Evolutionary conservation across 2,329 filamentous ascomycete species (phyloP).

Genomic region (Nannizziopsis barbatae): DNA sequence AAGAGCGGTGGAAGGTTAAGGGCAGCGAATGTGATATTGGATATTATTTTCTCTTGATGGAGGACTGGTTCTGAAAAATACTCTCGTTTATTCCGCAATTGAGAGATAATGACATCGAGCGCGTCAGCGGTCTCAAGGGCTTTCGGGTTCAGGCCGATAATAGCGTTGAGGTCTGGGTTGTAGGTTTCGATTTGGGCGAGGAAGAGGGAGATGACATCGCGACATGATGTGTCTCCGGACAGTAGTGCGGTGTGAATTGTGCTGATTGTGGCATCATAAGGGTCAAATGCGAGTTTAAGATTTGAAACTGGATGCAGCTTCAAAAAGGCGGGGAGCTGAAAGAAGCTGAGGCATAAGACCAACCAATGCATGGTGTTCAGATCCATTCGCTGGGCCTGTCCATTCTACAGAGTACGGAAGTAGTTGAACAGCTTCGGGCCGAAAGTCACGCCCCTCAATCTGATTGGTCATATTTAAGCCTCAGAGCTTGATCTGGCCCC

Average conservation of each 20-base stretch:
- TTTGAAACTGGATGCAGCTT: not conserved
- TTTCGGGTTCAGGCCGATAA: slow-evolving; percentile 44
- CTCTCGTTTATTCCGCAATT: not conserved
- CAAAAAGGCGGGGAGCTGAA: too few relatives aligned
- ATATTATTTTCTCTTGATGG: not conserved
- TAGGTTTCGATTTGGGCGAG: slow-evolving; percentile 47
- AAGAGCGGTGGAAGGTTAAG: slow-evolving; percentile 40
- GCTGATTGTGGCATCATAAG: slow-evolving; percentile 48
- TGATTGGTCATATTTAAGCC: too few relatives aligned
- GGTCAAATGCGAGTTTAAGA: slow-evolving; percentile 33
- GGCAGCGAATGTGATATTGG: not conserved
- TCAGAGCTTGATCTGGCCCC: too few relatives aligned
- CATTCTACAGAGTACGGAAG: too few relatives aligned
- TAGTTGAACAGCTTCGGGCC: too few relatives aligned
- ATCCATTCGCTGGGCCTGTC: too few relatives aligned
- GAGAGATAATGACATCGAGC: slow-evolving; percentile 31
- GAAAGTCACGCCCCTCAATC: too few relatives aligned
- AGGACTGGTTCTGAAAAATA: not conserved
- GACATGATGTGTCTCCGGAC: slow-evolving; percentile 44
- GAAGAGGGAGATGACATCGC: slow-evolving; percentile 44
- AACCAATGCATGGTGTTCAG: too few relatives aligned
- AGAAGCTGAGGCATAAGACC: too few relatives aligned
- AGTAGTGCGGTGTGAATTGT: slow-evolving; percentile 47
- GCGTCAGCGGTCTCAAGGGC: slow-evolving; percentile 40
- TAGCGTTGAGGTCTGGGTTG: slow-evolving; percentile 48